Evolutionary conservation across 768 basidiomycete species (phyloP), one percentile per base, ranked within the genome.

Genomic region (Dentipellis fragilis): DNA sequence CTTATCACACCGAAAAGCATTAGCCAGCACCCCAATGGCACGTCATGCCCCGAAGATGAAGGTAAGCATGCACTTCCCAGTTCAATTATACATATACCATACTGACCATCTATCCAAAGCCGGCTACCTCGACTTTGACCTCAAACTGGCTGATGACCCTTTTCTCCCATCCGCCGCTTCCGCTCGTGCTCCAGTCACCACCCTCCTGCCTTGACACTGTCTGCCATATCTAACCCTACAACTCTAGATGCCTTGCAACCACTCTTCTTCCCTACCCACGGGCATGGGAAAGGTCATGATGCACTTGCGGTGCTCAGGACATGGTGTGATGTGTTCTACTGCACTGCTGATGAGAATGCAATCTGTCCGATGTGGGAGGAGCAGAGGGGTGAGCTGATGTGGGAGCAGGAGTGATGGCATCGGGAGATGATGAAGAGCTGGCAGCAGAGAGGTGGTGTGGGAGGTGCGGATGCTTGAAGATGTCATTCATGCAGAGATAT

Each of bases 371-470:
- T 74, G 52, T 91, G 90, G 88, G 89, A 91, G 63, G 77, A 72
- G n/a, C 70, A 73, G 48, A 85, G 83, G 63, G 75, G 73, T 0
- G 79, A 81, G 52, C 67, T 91, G 67, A 91, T 89, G 53, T 73
- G 69, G 58, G 85, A 80, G 51, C 91, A 89, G 89, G 89, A 88
- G 71, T 80, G 80, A 63, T 69, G 86, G 50, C 83, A 81, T 69
- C 78, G 83, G 56, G 89, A 91, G 64, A 89, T 87, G 12, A 77
- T 80, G 49, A 89, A 89, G 69, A 72, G 79, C 21, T 76, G 75
- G 59, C 70, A 78, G 59, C 71, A 83, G 57, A 76, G 79, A 61
- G 76, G 71, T 21, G 78, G 74, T 2, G 10, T 40, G 10, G 47
- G 11, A 11, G 47, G 22, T 19, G 14, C 5, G n/a, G 17, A 19